Evolutionary conservation across 108 stramenopile genomes (phyloP).

Genomic region (Discostella stelligeroides): DNA sequence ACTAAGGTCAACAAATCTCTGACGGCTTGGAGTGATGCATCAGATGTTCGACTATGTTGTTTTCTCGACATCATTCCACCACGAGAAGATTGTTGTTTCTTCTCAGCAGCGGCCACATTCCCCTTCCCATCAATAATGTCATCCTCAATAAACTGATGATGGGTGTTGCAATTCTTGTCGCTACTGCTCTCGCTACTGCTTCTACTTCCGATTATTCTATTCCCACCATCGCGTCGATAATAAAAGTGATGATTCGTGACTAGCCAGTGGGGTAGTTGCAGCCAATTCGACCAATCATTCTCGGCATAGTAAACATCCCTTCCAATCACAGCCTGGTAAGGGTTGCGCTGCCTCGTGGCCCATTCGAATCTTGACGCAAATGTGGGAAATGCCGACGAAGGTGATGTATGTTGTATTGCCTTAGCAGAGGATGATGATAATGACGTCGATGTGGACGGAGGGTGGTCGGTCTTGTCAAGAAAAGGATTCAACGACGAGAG

Average conservation of each 20-base stretch:
- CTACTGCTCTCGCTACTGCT: not conserved
- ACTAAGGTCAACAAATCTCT: constrained; percentile 26
- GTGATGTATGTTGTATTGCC: no score
- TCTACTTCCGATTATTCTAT: not conserved
- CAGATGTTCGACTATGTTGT: constrained; percentile 22
- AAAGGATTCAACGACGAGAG: constrained; percentile 4
- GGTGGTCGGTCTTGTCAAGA: not conserved
- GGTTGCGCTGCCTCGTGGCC: constrained; percentile 24
- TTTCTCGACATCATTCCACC: not conserved
- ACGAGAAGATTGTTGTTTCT: not conserved
- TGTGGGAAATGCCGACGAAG: constrained; percentile 17
- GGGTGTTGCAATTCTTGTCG: not conserved
- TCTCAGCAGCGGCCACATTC: no score
- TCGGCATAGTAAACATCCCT: constrained; percentile 10
- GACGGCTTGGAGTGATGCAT: constrained; percentile 29
- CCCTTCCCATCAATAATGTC: not conserved
- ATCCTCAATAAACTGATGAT: not conserved
- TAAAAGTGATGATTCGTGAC: no score
- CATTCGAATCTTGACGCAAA: constrained; percentile 37
- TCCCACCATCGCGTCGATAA: no score
- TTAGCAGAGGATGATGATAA: no score
- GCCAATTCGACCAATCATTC: constrained; percentile 2
- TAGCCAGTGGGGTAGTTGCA: not conserved
- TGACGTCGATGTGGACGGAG: no score
- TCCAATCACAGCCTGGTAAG: constrained; percentile 36